These are phyloP conservation scores for Tricholoma terreum DNA, from an alignment of 768 basidiomycete genomes.

Conservation along the genomic window DNA sequence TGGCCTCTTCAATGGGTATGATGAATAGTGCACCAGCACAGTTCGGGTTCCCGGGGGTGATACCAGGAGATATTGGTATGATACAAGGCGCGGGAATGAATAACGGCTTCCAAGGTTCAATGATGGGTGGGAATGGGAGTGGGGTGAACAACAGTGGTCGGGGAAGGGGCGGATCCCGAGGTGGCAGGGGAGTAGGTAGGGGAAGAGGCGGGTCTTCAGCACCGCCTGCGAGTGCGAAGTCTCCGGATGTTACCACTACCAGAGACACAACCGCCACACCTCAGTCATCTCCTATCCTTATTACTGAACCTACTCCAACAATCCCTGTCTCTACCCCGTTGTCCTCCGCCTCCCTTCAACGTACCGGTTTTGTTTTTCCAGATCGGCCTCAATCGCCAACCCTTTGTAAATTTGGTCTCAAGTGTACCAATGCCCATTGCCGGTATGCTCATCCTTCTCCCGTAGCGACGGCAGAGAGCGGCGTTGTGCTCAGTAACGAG, in stretches of 20 bases:
- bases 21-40: constrained; percentile 58
- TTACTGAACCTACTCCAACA: constrained; percentile 28
- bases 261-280: constrained; percentile 20
- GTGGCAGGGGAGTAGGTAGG: constrained; percentile 45
- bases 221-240: constrained; percentile 23
- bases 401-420: constrained; percentile 89
- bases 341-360: constrained; percentile 30
- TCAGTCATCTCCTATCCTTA: constrained; percentile 25
- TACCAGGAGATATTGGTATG: constrained; percentile 54
- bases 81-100: constrained; percentile 37
- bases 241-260: constrained; percentile 1
- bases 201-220: constrained; percentile 42
- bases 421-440: constrained; percentile 89
- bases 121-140: constrained; percentile 24
- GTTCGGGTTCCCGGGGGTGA: constrained; percentile 51
- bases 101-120: constrained; percentile 34
- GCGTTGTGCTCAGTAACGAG: constrained; percentile 92
- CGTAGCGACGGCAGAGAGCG: constrained; percentile 93
- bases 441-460: constrained; percentile 94
- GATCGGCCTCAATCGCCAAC: constrained; percentile 84
- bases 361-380: constrained; percentile 55
- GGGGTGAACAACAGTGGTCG: constrained; percentile 32
- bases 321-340: constrained; percentile 17
- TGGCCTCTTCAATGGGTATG: constrained; percentile 82
- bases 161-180: constrained; percentile 40